Evolutionary conservation across 345 rosid species (phyloP).

Genomic region (Salix caprea): DNA sequence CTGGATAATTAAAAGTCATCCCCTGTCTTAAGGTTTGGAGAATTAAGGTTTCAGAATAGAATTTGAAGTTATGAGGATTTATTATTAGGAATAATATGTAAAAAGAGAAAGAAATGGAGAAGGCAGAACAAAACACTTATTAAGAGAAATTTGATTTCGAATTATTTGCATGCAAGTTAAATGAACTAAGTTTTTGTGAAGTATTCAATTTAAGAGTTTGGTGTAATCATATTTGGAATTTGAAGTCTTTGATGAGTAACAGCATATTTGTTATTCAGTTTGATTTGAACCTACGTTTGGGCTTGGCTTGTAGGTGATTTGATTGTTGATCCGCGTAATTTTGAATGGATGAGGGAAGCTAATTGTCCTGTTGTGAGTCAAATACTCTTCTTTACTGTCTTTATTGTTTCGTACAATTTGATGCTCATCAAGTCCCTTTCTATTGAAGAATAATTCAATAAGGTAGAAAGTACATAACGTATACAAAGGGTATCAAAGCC

Average conservation of each 20-base stretch:
- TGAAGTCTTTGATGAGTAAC: background rate
- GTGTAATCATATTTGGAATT: background rate
- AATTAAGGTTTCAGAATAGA: background rate
- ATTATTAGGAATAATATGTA: background rate
- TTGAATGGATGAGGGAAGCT: slow-evolving; percentile 95
- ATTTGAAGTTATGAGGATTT: background rate
- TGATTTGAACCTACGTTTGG: slow-evolving; percentile 7
- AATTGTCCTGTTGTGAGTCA: slow-evolving; percentile 90
- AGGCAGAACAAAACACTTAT: background rate
- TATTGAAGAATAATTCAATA: background rate
- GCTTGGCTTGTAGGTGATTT: slow-evolving; percentile 64
- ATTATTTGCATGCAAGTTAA: background rate
- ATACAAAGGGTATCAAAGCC: background rate
- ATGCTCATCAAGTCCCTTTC: background rate
- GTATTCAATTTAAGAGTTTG: background rate
- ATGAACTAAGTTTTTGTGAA: background rate
- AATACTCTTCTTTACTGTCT: background rate
- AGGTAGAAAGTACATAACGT: background rate
- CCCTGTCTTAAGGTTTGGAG: background rate
- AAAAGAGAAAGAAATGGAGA: background rate
- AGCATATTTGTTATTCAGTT: background rate
- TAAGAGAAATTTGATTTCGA: background rate
- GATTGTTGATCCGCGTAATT: slow-evolving; percentile 88
- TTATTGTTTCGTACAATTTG: background rate
- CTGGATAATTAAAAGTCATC: background rate